Evolutionary conservation across 2,329 filamentous ascomycete species (phyloP), one percentile per base, ranked within the genome.

Genomic region (Fusarium stilboides): DNA sequence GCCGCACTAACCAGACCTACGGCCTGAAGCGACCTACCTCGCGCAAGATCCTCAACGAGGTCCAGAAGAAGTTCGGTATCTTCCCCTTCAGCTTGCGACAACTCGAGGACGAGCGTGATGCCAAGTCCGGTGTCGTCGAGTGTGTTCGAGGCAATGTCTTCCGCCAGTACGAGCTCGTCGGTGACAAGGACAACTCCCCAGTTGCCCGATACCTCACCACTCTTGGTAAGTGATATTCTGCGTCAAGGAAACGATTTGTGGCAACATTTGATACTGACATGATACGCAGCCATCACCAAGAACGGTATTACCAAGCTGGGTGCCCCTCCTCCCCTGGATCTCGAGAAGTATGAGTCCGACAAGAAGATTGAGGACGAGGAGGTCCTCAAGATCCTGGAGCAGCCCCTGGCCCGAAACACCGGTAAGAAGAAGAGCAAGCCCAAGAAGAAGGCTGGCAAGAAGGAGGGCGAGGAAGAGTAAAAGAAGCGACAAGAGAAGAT

Each of bases 361-460:
- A 98, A 98, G 89, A 98, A 98, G 88, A 97, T 99, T 77, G 91
- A 90, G 72, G 95, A 98, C 71, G 94, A 97, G 84, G 95, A 98
- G 84, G 87, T 99, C 72, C 89, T 98, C 75, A 93, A 96, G 87
- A 95, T 98, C 70, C 88, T 99, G 52, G 94, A 96, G 83, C 92
- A 93, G 81, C 95, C 95, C 33, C 83, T 97, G 75, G 86, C 91
- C 71, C 93, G 93, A 83, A 92, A 93, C 84, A 94, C 94, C 80
- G 94, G 94, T 79, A 94, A 94, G 86, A 96, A 92, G 86, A 95
- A 94, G 89, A 94, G 92, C 88, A 89, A 92, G 86, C 92, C 91
- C 82, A 92, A 92, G 87, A 91, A 91, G 88, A 89, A 88, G 82
- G 85, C 87, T 77, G 78, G 83, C 72, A 84, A 86, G 79, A 84